Conservation (phyloP, 164 flowering plant species). For the Buxus sempervirens region DNA sequence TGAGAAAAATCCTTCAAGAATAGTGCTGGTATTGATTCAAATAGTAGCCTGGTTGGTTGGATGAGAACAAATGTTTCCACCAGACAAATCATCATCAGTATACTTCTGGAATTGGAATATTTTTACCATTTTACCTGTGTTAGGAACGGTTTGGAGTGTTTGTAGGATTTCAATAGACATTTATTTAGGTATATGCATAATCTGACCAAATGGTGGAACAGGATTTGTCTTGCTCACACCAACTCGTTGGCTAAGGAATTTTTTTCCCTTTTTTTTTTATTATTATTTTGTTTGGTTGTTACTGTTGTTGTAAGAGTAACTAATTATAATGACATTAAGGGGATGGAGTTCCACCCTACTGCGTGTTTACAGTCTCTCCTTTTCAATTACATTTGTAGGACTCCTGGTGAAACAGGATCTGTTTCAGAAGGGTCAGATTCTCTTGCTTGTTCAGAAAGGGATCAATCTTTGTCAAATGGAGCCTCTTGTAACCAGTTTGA, state of each 20-base stretch:
- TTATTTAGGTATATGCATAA: no score
- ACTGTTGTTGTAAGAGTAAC: background rate
- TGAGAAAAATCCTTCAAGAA: background rate
- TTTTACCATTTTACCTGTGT: background rate
- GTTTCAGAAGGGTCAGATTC: constrained; percentile 41
- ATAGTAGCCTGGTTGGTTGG: background rate
- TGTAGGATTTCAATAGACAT: no score
- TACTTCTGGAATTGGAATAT: background rate
- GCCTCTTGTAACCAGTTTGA: constrained; percentile 28
- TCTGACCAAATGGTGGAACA: no score
- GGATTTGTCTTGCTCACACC: no score
- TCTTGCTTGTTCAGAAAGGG: constrained; percentile 32
- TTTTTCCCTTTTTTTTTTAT: no score
- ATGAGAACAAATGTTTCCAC: background rate
- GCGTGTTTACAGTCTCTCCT: constrained; percentile 17
- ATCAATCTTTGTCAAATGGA: constrained; percentile 29
- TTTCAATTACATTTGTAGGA: constrained; percentile 30
- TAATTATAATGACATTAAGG: background rate
- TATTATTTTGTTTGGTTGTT: background rate
- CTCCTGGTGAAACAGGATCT: constrained; percentile 21
- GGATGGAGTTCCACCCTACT: background rate
- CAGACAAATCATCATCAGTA: background rate
- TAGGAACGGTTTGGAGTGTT: no score
- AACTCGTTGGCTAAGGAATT: no score
- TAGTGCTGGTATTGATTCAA: background rate